Percentiles rank a stretch among this genome's conserved stretches.
These are phyloP conservation scores for Fusarium tjaetaba DNA, from an alignment of 2,329 filamentous ascomycete species.

Conservation along the genomic window DNA sequence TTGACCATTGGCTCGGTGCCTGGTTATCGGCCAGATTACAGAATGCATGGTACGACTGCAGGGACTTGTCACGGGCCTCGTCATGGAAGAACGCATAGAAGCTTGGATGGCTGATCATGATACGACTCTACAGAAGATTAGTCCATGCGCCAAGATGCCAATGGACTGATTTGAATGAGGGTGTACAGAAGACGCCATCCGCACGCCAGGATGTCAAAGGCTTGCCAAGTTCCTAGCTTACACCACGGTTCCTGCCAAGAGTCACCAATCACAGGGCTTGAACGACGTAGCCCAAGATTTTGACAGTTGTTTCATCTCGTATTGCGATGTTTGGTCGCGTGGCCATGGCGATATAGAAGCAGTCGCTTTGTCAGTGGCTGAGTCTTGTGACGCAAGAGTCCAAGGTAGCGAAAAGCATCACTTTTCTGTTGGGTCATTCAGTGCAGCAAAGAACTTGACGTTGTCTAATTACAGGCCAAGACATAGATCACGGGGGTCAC, in stretches of 20 bases:
- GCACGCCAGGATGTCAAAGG: neutral
- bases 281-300: neutral
- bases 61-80: neutral
- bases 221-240: constrained; percentile 5
- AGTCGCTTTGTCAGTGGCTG: neutral
- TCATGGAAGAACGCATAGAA: neutral
- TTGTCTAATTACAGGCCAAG: neutral
- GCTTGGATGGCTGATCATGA: neutral
- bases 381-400: neutral
- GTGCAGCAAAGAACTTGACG: no score
- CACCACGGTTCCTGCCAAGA: neutral
- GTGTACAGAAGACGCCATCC: neutral
- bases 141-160: neutral
- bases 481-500: no score
- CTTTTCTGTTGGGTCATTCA: neutral
- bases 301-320: neutral
- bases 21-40: neutral
- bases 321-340: neutral
- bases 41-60: neutral
- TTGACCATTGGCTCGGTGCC: neutral
- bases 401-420: neutral
- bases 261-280: neutral
- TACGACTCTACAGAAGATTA: neutral
- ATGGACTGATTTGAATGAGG: neutral
- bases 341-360: neutral